Evolutionary conservation across 2,329 filamentous ascomycete species (phyloP).

Genomic region (Emmonsiellopsis sp.): DNA sequence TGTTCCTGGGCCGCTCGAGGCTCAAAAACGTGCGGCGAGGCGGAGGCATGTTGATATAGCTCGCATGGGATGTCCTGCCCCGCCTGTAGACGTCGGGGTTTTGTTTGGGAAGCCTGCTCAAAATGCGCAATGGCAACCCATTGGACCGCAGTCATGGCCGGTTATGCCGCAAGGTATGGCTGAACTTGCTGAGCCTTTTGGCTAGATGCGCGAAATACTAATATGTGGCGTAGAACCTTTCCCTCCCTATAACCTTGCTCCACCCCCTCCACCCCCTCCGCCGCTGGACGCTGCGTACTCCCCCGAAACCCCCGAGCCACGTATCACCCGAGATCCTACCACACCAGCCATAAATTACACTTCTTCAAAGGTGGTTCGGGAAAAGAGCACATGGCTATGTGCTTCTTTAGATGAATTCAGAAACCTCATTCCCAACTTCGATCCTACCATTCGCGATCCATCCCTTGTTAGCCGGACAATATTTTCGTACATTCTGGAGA

Average conservation of each 20-base stretch:
- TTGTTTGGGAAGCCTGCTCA: conserved; percentile 32
- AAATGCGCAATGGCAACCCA: background rate
- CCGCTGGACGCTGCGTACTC: background rate
- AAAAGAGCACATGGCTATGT: background rate
- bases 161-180: background rate
- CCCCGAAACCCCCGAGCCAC: background rate
- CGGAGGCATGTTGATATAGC: conserved; percentile 46
- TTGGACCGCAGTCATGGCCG: background rate
- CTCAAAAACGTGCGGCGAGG: conserved; percentile 46
- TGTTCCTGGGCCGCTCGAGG: conserved; percentile 55
- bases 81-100: conserved; percentile 29
- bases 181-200: background rate
- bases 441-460: background rate
- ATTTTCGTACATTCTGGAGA: conserved; percentile 13
- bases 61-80: conserved; percentile 20
- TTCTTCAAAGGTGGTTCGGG: background rate
- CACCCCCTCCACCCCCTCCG: background rate
- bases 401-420: background rate
- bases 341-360: background rate
- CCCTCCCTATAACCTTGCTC: background rate
- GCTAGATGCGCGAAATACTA: background rate
- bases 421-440: background rate
- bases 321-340: background rate
- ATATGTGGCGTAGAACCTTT: background rate
- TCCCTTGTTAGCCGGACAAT: background rate